Percentiles rank a stretch among this genome's conserved stretches.
Evolutionary conservation across 2,329 filamentous ascomycete species (phyloP).

Genomic region (Talaromyces sp.): DNA sequence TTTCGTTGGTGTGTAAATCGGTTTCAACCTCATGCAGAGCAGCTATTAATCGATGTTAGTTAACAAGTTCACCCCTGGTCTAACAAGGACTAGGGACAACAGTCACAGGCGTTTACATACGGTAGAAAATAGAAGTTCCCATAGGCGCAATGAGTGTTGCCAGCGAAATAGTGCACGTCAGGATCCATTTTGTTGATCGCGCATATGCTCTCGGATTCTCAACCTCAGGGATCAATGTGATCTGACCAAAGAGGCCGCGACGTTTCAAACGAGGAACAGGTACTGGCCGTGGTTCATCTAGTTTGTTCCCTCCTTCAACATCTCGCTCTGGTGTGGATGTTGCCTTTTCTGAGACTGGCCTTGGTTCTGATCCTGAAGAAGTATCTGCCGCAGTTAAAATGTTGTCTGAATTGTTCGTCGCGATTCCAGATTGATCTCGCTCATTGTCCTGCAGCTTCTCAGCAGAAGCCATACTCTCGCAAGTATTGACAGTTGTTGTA

Average conservation of each 20-base stretch:
- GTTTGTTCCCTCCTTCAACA: not conserved
- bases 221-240: constrained; percentile 73
- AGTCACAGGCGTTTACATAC: constrained; percentile 39
- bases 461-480: not conserved
- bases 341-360: not conserved
- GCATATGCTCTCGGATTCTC: constrained; percentile 69
- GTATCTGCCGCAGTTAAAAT: not conserved
- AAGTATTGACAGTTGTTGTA: not conserved
- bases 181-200: constrained; percentile 72
- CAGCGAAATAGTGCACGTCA: constrained; percentile 71
- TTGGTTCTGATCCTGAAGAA: not conserved
- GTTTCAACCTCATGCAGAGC: constrained; percentile 59
- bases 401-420: not conserved
- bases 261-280: constrained; percentile 50
- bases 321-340: not conserved
- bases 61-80: not conserved
- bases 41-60: constrained; percentile 44
- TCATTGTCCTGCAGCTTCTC: not conserved
- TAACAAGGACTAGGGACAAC: not conserved
- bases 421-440: not conserved
- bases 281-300: not conserved
- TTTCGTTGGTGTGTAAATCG: constrained; percentile 58
- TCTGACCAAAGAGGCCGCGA: constrained; percentile 65
- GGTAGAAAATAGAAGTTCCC: constrained; percentile 78
- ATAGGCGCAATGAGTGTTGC: constrained; percentile 74